Conservation (phyloP, 2,329 filamentous ascomycete genomes). For the Penicillium sp. region DNA sequence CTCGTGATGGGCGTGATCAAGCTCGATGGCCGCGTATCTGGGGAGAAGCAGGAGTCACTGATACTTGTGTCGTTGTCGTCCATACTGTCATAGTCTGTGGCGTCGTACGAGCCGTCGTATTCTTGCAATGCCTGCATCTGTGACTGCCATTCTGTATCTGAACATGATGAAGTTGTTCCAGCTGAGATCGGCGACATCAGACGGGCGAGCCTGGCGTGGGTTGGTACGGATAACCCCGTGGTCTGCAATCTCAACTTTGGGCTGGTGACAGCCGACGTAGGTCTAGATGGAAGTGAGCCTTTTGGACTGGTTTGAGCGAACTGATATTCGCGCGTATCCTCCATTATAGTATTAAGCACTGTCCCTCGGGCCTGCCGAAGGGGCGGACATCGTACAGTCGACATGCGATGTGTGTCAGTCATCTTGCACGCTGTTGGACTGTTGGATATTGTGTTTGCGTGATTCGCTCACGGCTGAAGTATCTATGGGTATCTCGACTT, state of each 20-base stretch:
- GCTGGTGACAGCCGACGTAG: constrained; percentile 11
- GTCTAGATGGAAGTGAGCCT: constrained; percentile 6
- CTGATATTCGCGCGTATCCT: constrained; percentile 46
- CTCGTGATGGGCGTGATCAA: constrained; percentile 44
- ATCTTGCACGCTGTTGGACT: constrained; percentile 33
- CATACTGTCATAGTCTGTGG: constrained; percentile 68
- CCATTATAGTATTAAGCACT: constrained; percentile 62
- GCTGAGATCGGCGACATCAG: constrained; percentile 35
- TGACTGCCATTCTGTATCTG: constrained; percentile 60
- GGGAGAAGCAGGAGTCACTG: constrained; percentile 48
- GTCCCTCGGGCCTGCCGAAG: constrained; percentile 57
- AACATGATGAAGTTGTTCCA: constrained; percentile 30
- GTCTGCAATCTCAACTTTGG: constrained; percentile 39
- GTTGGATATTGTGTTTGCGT: constrained; percentile 29
- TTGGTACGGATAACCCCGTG: constrained; percentile 25
- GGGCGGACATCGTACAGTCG: constrained; percentile 51
- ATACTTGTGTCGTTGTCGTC: constrained; percentile 42
- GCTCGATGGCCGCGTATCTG: constrained; percentile 49
- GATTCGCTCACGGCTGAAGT: constrained; percentile 3
- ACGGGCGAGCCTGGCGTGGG: constrained; percentile 23
- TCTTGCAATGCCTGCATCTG: constrained; percentile 70
- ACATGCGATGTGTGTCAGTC: constrained; percentile 48
- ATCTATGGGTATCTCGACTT: constrained; percentile 30
- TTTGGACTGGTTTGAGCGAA: constrained; percentile 19
- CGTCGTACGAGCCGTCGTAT: constrained; percentile 84